Percentiles rank a stretch among this genome's conserved stretches.
Conservation (phyloP, 2,329 filamentous ascomycete genomes). For the Peltaster fructicola region DNA sequence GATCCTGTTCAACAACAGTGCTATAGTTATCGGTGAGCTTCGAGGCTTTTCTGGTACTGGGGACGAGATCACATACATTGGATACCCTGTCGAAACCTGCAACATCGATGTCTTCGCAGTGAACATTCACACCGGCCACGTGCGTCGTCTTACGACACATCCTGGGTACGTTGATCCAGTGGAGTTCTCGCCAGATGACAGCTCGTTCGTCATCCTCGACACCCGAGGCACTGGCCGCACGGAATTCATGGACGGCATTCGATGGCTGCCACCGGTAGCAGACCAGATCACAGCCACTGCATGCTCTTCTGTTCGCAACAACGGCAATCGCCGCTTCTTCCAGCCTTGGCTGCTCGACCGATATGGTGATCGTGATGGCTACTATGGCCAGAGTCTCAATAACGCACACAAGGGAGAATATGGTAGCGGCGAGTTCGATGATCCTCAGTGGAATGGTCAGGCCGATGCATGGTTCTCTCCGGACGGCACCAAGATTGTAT, state of each 20-base stretch:
- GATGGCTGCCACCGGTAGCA: constrained; percentile 25
- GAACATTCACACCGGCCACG: constrained; percentile 22
- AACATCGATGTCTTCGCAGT: constrained; percentile 30
- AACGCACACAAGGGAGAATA: constrained; percentile 8
- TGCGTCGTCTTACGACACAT: constrained; percentile 27
- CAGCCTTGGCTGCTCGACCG: constrained; percentile 27
- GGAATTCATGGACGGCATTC: constrained; percentile 26
- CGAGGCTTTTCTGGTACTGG: constrained; percentile 28
- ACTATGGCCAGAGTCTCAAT: constrained; percentile 29
- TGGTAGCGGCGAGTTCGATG: constrained; percentile 21
- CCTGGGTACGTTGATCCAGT: constrained; percentile 29
- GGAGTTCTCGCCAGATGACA: constrained; percentile 24
- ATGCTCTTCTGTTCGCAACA: constrained; percentile 28
- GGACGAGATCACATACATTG: constrained; percentile 26
- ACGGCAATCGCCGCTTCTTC: constrained; percentile 29
- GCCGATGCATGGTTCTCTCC: constrained; percentile 28
- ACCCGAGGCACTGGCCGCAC: constrained; percentile 26
- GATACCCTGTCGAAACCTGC: constrained; percentile 23
- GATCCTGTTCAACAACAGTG: constrained; percentile 16
- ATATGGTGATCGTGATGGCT: constrained; percentile 27
- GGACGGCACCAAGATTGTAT: constrained; percentile 27
- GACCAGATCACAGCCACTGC: constrained; percentile 20
- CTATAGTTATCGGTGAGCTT: constrained; percentile 26
- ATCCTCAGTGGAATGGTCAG: constrained; percentile 31
- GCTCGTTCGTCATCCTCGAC: constrained; percentile 28